A percentile compares a stretch with the other conserved stretches of the same genome.
Conservation (phyloP, 208 protist species). For the Leishmania turanica region DNA sequence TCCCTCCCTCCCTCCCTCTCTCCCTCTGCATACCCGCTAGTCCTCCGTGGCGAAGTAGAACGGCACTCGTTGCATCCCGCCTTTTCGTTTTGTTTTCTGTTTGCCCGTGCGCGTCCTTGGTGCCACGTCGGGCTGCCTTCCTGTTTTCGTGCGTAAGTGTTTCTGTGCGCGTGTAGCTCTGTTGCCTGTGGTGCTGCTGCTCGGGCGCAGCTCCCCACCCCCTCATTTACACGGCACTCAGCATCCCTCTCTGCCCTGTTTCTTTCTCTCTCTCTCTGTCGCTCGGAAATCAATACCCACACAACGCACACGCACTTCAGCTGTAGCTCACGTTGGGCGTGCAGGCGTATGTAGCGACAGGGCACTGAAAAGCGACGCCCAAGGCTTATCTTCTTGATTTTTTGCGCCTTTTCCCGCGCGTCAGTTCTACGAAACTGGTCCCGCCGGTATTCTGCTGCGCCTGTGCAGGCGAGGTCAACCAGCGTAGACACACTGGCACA, state of each 20-base stretch:
- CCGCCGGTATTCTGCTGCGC: neutral
- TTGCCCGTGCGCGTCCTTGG: neutral
- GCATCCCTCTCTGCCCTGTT: slow-evolving; percentile 12
- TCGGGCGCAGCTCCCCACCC: neutral
- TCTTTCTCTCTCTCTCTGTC: neutral
- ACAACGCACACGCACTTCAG: neutral
- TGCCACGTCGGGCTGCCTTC: neutral
- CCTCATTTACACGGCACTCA: neutral
- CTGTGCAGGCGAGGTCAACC: neutral
- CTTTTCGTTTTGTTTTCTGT: neutral
- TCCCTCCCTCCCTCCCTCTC: no score
- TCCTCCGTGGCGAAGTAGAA: neutral
- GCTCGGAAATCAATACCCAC: neutral
- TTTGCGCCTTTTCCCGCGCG: neutral
- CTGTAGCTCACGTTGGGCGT: neutral
- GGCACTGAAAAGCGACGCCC: neutral
- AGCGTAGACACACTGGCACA: slow-evolving; percentile 7
- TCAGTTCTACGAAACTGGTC: neutral
- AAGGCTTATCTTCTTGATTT: neutral
- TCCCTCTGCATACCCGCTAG: neutral
- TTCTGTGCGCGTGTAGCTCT: neutral
- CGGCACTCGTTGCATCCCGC: neutral
- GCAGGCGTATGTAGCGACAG: neutral
- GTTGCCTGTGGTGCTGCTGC: neutral
- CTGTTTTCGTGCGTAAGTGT: neutral